Base-by-base conservation (phyloP, 2,329 filamentous ascomycete genomes). In the Coniochaeta sp. region DNA sequence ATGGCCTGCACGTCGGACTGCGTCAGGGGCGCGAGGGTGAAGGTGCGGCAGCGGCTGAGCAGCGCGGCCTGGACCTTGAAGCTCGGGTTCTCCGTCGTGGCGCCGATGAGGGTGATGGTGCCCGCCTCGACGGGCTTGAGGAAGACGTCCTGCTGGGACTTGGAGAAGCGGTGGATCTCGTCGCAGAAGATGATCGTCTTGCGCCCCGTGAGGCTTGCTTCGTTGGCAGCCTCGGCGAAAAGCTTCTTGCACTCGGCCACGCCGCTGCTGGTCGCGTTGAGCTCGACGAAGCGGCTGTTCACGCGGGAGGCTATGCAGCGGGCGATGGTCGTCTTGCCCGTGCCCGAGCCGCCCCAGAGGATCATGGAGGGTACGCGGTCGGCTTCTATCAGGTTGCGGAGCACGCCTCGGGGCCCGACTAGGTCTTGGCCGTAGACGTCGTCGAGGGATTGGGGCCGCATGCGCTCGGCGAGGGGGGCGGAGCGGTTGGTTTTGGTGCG, bases 161-260 rank as follows among this genome's bases (percentile, higher is more conserved):
- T 96, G 59, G 81, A 87, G 74, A 96, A 96, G 26, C 92, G 77
- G 68, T 96, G 91, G 47, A 96, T 94, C 73, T 97, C 94, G 71
- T 99, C 94, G 71, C 92, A 96, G 67, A 99, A 99, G 57, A 99
- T 83, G 57, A 99, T 95, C 0, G 94, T 97, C 71, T 89, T 92
- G 55, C 91, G 80, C 1, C 92, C 92, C 0, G 90, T 95, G 49
- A 97, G 73, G 1, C 76, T 73, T 46, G 91, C 71, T 65, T 97
- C 94, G 61, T 84, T 88, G 54, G 81, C 83, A 0, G 94, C 91
- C 58, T 96, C 91, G 20, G 77, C 74, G 62, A 97, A 96, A 51
- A 96, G 78, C 74, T 91, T 94, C 71, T 96, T 96, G 77, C 87
- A 91, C 66, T 97, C 92, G 22, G 80, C 84, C 16, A 97, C 88